Percentiles rank a stretch among this genome's conserved stretches.
Conservation (phyloP, 768 basidiomycete species). For the Pholiota conissans region DNA sequence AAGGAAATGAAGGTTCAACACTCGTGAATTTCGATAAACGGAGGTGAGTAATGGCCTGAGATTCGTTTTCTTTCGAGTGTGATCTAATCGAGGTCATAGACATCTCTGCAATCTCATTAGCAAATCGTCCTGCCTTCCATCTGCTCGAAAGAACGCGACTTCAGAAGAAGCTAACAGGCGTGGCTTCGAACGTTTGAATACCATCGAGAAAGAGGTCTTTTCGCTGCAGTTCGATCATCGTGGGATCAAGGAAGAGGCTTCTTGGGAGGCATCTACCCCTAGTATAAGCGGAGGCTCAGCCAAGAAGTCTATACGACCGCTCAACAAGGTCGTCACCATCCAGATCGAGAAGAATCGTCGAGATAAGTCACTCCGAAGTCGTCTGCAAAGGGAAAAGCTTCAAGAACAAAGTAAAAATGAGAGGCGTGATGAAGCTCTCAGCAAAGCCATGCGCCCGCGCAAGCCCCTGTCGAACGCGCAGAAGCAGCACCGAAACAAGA, state of each 20-base stretch:
- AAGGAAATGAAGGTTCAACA: slow-evolving; percentile 53
- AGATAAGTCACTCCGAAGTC: slow-evolving; percentile 67
- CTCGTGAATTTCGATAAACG: slow-evolving; percentile 85
- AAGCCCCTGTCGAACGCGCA: slow-evolving; percentile 45
- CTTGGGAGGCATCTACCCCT: slow-evolving; percentile 56
- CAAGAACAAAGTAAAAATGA: slow-evolving; percentile 74
- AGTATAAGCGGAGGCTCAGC: slow-evolving; percentile 41
- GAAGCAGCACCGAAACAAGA: slow-evolving; percentile 84
- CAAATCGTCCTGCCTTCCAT: slow-evolving; percentile 47
- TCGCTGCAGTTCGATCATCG: slow-evolving; percentile 68
- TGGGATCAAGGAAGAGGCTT: slow-evolving; percentile 73
- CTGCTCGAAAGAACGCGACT: slow-evolving; percentile 40
- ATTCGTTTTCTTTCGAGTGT: background rate
- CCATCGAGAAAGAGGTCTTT: slow-evolving; percentile 69
- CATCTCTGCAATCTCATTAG: slow-evolving; percentile 66
- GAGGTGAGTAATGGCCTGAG: slow-evolving; percentile 49
- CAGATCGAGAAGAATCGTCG: slow-evolving; percentile 85
- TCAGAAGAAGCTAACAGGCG: slow-evolving; percentile 60
- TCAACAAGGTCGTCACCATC: slow-evolving; percentile 58
- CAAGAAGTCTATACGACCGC: slow-evolving; percentile 61
- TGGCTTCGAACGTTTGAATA: slow-evolving; percentile 75
- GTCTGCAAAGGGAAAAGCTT: slow-evolving; percentile 73
- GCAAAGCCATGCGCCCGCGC: slow-evolving; percentile 69
- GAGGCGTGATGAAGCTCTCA: slow-evolving; percentile 73
- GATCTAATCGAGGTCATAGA: slow-evolving; percentile 36